phyloP scores from a whole-genome alignment of 2,329 filamentous ascomycete species.

The Neonectria neomacrospora region DNA sequence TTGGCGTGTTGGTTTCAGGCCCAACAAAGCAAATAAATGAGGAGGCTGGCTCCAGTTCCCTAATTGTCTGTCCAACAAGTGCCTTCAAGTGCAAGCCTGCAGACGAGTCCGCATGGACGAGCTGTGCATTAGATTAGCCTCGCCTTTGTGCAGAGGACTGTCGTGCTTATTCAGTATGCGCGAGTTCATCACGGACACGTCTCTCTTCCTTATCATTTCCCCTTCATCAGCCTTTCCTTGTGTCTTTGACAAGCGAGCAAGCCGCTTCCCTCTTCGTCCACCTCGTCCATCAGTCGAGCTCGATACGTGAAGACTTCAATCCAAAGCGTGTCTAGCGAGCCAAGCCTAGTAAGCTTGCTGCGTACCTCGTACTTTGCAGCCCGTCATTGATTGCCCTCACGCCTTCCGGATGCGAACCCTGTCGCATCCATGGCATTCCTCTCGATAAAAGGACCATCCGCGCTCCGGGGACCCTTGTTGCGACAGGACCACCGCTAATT shows the following conservation, averaged over 20 bases:
- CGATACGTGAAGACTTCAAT: background rate
- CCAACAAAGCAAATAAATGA: background rate
- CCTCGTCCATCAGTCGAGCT: background rate
- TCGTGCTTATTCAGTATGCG: background rate
- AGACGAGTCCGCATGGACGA: constrained; percentile 25
- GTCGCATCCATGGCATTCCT: constrained; percentile 10
- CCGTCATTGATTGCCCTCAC: background rate
- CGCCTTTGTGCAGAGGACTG: constrained; percentile 3
- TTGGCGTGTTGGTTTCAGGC: constrained; percentile 1
- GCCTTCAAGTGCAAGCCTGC: constrained; percentile 16
- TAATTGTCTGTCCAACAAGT: constrained; percentile 14
- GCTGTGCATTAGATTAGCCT: constrained; percentile 28
- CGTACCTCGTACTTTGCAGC: no score
- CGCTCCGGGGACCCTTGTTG: constrained; percentile 22
- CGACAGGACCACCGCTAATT: constrained; percentile 30
- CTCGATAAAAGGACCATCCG: constrained; percentile 35
- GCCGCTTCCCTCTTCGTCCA: constrained; percentile 9
- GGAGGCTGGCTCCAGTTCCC: constrained; percentile 12
- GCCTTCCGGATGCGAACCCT: constrained; percentile 7
- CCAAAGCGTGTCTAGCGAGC: background rate
- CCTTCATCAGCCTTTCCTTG: background rate
- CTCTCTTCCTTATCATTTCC: background rate
- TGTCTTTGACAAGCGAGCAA: constrained; percentile 4
- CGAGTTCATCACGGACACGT: constrained; percentile 1
- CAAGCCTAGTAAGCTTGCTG: background rate